A percentile compares a stretch with the other conserved stretches of the same genome.
Evolutionary conservation across 2,329 filamentous ascomycete species (phyloP).

Genomic region (Pseudogymnoascus sp.): DNA sequence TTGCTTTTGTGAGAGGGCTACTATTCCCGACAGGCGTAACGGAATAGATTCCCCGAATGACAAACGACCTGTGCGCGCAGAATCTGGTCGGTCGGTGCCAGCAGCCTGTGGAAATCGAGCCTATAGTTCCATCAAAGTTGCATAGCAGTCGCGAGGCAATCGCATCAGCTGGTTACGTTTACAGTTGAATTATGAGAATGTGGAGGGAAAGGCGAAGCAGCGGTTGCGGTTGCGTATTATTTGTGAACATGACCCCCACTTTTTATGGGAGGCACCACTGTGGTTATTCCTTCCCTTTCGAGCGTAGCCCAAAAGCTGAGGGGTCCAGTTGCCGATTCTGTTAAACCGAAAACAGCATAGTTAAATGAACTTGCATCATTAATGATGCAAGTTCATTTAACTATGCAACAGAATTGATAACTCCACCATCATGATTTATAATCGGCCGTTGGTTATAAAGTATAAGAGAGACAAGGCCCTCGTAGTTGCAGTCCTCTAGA

Average conservation of each 20-base stretch:
- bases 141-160: not conserved
- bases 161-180: not conserved
- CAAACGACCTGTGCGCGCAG: not conserved
- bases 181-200: not conserved
- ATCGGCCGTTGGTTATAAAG: not conserved
- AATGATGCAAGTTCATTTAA: not conserved
- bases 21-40: not conserved
- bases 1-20: not conserved
- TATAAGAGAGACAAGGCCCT: not conserved
- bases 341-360: no score
- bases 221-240: not conserved
- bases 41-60: not conserved
- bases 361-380: no score
- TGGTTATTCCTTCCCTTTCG: not conserved
- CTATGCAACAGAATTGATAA: not conserved
- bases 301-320: not conserved
- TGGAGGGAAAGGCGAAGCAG: not conserved
- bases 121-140: not conserved
- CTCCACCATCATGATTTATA: not conserved
- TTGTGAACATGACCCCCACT: not conserved
- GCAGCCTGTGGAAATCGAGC: not conserved
- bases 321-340: no score
- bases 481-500: not conserved
- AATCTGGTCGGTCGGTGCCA: not conserved
- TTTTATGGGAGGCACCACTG: not conserved